Evolutionary conservation across 2,329 filamentous ascomycete species (phyloP), one percentile per base, ranked within the genome.

Genomic region (Sclerotinia nivalis): DNA sequence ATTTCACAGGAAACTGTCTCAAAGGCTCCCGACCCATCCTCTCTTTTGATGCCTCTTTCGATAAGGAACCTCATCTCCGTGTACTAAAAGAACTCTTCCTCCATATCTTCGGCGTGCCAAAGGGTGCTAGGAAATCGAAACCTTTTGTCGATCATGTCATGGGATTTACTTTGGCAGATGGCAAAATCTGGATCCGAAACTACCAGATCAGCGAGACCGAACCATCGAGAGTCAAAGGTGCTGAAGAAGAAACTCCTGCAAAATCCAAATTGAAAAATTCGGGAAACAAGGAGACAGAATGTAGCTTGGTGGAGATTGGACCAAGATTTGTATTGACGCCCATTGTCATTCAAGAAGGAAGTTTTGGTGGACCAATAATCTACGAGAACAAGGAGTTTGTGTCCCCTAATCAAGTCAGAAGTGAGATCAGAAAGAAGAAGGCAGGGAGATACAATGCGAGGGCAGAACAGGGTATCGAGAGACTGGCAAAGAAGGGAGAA

Each of bases 311-410:
- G 1, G 96, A 99, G 81, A 97, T 99, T 72, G 96, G 96, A 0
- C 96, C 96, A 0, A 88, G 96, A 59, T 95, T 97, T 75, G 93
- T 97, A 43, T 84, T 97, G 65, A 97, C 93, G 37, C 95, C 96
- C 0, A 97, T 97, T 74, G 89, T 98, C 70, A 97, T 98, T 74
- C 89, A 97, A 76, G 96, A 99, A 80, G 93, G 93, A 56, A 94
- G 92, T 72, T 98, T 99, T 76, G 95, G 95, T 68, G 96, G 96
- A 0, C 95, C 96, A 4, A 93, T 98, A 74, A 96, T 99, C 78
- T 99, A 97, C 82, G 93, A 98, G 84, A 98, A 98, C 84, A 96
- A 93, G 85, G 91, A 97, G 80, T 99, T 97, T 77, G 92, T 99
- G 68, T 96, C 91, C 75, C 96, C 96, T 13, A 99, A 99, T 87